These are phyloP conservation scores for Nicotiana obtusifolia DNA, from an alignment of 257 asterid genomes.

Conservation along the genomic window DNA sequence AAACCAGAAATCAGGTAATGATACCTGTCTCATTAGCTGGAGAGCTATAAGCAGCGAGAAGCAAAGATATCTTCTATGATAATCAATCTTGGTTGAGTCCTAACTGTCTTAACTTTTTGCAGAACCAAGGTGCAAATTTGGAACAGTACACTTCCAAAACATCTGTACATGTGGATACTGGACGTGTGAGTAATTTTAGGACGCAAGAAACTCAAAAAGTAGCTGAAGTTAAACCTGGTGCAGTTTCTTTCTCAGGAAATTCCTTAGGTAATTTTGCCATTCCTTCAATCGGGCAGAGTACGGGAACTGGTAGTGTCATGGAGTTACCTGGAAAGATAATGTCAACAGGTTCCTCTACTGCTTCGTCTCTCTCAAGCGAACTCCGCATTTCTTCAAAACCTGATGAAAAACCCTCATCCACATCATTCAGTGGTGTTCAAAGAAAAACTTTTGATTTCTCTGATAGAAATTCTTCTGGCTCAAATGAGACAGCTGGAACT, in stretches of 20 bases:
- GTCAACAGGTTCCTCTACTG: conserved; percentile 28
- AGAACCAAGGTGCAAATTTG: conserved; percentile 11
- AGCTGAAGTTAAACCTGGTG: conserved; percentile 34
- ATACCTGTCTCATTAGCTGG: conserved; percentile 17
- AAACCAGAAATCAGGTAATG: conserved; percentile 24
- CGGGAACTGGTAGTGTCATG: conserved; percentile 19
- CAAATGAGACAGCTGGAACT: conserved; percentile 35
- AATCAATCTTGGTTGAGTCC: background rate
- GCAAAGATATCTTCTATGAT: background rate
- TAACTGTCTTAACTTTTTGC: background rate
- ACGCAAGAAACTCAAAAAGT: conserved; percentile 22
- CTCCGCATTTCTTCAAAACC: conserved; percentile 1
- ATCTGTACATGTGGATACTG: conserved; percentile 15
- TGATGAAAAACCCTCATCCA: conserved; percentile 22
- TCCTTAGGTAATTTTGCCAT: conserved; percentile 27
- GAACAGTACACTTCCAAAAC: conserved; percentile 17
- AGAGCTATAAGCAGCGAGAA: background rate
- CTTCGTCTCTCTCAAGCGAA: conserved; percentile 25
- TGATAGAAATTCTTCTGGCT: conserved; percentile 30
- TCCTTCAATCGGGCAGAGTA: conserved; percentile 32
- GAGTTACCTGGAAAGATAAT: conserved; percentile 31
- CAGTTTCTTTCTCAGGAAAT: conserved; percentile 29
- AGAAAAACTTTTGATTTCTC: conserved; percentile 18
- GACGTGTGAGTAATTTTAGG: conserved; percentile 2
- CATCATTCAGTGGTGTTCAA: conserved; percentile 22